Evolutionary conservation across 106 monocot species (phyloP).

Genomic region (Allium fistulosum): DNA sequence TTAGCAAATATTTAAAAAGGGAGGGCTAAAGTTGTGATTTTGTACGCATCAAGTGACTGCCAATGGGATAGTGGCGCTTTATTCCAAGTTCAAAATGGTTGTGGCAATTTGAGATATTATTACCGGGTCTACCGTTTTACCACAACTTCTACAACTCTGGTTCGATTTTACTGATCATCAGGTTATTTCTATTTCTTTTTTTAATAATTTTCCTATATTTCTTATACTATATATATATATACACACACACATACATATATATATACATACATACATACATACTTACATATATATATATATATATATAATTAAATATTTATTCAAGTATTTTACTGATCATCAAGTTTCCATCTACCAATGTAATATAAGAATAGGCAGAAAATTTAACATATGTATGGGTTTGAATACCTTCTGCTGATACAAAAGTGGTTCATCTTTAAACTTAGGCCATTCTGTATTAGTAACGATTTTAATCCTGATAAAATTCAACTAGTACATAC

Average conservation of each 20-base stretch:
- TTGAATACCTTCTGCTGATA: too few species aligned
- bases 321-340: constrained; percentile 64
- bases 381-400: too few species aligned
- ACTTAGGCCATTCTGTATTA: too few species aligned
- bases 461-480: too few species aligned
- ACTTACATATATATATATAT: too few species aligned
- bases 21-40: not conserved
- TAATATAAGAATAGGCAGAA: too few species aligned
- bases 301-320: not conserved
- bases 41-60: constrained; percentile 46
- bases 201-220: too few species aligned
- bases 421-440: too few species aligned
- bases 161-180: constrained; percentile 97
- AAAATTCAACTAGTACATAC: too few species aligned
- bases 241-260: too few species aligned
- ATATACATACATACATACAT: too few species aligned
- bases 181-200: constrained; percentile 18
- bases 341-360: constrained; percentile 49
- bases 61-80: constrained; percentile 69
- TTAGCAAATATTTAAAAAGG: not conserved
- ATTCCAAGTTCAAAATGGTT: constrained; percentile 60
- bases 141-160: constrained; percentile 84
- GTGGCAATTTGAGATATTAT: constrained; percentile 61
- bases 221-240: too few species aligned
- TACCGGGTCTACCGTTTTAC: constrained; percentile 53